These are phyloP conservation scores for Leucogyrophana mollusca DNA, from an alignment of 768 basidiomycete genomes.

Conservation along the genomic window DNA sequence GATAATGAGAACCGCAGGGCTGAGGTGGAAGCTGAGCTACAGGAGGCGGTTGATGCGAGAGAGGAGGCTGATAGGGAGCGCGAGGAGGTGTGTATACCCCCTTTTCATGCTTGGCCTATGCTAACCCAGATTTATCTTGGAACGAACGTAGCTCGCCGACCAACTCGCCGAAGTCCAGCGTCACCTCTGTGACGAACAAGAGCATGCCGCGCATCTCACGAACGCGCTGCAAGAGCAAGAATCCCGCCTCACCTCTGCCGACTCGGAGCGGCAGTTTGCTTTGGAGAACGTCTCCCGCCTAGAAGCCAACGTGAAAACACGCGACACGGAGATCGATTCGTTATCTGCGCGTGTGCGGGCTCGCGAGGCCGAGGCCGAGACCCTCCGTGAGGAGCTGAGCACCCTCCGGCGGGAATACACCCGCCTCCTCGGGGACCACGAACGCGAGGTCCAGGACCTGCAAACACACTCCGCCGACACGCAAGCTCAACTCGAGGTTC, in stretches of 20 bases:
- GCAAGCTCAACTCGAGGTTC: conserved; percentile 41
- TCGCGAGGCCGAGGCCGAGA: conserved; percentile 52
- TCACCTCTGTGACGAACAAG: conserved; percentile 52
- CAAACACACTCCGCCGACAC: conserved; percentile 8
- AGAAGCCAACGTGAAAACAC: conserved; percentile 54
- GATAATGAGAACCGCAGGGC: conserved; percentile 53
- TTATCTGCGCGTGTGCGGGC: conserved; percentile 44
- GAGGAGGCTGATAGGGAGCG: conserved; percentile 57
- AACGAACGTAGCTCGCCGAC: background rate
- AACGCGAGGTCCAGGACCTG: conserved; percentile 26
- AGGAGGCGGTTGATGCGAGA: conserved; percentile 50
- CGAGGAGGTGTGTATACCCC: conserved; percentile 42
- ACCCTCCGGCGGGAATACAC: conserved; percentile 55
- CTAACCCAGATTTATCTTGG: too few relatives aligned
- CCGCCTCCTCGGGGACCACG: conserved; percentile 48
- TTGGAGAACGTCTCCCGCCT: conserved; percentile 54
- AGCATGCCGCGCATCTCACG: conserved; percentile 47
- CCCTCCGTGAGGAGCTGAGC: conserved; percentile 53
- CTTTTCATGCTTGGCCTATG: background rate
- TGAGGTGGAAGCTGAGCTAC: conserved; percentile 55
- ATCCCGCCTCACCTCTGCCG: conserved; percentile 47
- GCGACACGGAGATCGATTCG: conserved; percentile 55
- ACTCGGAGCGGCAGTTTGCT: conserved; percentile 55
- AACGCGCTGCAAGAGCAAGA: conserved; percentile 53
- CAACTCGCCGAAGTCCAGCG: conserved; percentile 49